These are phyloP conservation scores for Pezicula neosporulosa DNA, from an alignment of 2,329 filamentous ascomycete species.

Conservation along the genomic window DNA sequence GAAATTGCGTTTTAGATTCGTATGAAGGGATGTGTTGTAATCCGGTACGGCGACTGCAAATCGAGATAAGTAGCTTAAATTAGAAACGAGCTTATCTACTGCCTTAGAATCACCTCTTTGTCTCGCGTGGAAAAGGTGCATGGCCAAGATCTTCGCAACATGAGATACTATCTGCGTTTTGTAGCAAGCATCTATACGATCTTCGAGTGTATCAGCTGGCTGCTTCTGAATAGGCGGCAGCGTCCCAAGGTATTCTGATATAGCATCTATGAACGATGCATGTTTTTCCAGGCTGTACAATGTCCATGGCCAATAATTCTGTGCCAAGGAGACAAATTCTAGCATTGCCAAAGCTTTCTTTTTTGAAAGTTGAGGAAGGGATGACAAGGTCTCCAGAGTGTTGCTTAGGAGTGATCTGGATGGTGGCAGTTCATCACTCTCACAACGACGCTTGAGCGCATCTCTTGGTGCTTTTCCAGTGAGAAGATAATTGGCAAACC, in stretches of 20 bases:
- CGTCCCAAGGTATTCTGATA: slow-evolving; percentile 66
- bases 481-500: slow-evolving; percentile 90
- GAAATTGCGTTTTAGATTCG: slow-evolving; percentile 83
- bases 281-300: slow-evolving; percentile 77
- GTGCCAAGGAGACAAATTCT: slow-evolving; percentile 81
- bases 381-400: slow-evolving; percentile 68
- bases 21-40: slow-evolving; percentile 86
- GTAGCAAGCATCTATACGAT: slow-evolving; percentile 42
- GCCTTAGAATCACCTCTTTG: slow-evolving; percentile 68
- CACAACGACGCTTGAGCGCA: slow-evolving; percentile 51
- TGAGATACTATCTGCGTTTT: slow-evolving; percentile 74
- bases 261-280: slow-evolving; percentile 65
- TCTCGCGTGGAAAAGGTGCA: slow-evolving; percentile 84
- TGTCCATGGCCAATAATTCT: slow-evolving; percentile 95
- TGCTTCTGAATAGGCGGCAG: slow-evolving; percentile 44
- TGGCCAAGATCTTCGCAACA: slow-evolving; percentile 82
- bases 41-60: slow-evolving; percentile 74
- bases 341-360: slow-evolving; percentile 71
- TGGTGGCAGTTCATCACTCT: slow-evolving; percentile 38
- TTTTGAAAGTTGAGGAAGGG: slow-evolving; percentile 61
- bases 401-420: slow-evolving; percentile 68
- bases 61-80: slow-evolving; percentile 75
- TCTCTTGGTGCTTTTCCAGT: slow-evolving; percentile 84
- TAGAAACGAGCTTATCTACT: slow-evolving; percentile 67
- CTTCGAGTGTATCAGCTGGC: slow-evolving; percentile 49